Conservation (phyloP, 495 filamentous ascomycete species). For the Penicillium diatomitis region DNA sequence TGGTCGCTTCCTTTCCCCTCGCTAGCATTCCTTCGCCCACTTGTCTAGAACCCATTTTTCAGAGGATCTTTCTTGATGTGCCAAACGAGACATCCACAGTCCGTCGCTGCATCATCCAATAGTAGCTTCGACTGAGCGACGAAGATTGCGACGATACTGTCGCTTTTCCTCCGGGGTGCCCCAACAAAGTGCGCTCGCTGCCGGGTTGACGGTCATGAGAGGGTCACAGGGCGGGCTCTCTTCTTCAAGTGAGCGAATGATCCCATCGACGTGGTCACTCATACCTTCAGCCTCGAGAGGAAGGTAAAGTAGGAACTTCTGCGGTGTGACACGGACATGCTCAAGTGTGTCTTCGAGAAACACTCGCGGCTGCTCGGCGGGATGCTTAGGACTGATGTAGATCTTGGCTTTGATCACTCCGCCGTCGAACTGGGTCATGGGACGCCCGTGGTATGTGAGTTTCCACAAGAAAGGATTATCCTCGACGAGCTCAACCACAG, state of each 20-base stretch:
- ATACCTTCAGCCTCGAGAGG: conserved; percentile 66
- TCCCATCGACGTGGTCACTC: conserved; percentile 74
- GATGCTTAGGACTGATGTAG: conserved; percentile 78
- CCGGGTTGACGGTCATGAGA: conserved; percentile 75
- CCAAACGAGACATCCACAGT: background rate
- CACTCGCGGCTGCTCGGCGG: conserved; percentile 82
- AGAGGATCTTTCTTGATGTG: background rate
- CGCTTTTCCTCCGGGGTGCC: conserved; percentile 68
- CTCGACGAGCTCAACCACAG: conserved; percentile 67
- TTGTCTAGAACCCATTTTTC: too few relatives aligned
- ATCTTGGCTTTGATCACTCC: conserved; percentile 79
- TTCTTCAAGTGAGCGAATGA: conserved; percentile 77
- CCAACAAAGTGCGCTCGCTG: conserved; percentile 85
- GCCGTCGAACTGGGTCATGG: conserved; percentile 90
- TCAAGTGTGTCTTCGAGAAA: conserved; percentile 74
- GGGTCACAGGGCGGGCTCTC: conserved; percentile 85
- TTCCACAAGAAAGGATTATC: conserved; percentile 45
- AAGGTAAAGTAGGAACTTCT: conserved; percentile 79
- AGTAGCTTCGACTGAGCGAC: conserved; percentile 48
- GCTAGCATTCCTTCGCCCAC: too few relatives aligned
- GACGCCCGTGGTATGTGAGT: conserved; percentile 77
- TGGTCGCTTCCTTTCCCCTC: too few relatives aligned
- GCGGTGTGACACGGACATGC: conserved; percentile 75
- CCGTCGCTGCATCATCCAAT: conserved; percentile 32
- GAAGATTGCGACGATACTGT: conserved; percentile 71